Base-by-base conservation (phyloP, 225 moss, liverwort and hornwort genomes). In the Thuidium tamariscinum region DNA sequence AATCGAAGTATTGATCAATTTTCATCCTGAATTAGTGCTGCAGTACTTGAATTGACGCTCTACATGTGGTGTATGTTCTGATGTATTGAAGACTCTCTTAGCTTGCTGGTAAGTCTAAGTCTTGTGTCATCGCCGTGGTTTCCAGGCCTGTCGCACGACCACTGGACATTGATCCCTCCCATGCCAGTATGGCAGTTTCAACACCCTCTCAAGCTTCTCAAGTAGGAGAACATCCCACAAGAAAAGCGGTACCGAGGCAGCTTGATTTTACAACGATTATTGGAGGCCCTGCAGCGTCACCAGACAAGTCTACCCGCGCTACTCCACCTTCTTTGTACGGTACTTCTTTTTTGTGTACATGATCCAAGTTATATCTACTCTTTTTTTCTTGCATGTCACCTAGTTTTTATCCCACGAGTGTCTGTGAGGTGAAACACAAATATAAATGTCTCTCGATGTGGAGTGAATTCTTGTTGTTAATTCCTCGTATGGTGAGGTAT, bases 211-310 rank as follows among this genome's bases (percentile, higher is more conserved):
- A 87, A 87, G 82, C 48, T 60, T 87, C 87, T 25, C 87, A 87
- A 87, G 69, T 87, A 67, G 87, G 83, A 83, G 87, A 87, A 61
- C 83, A 87, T 83, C 83, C 87, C 39, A 87, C 87, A 39, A 87
- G 87, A 83, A 87, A 87, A 78, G 87, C 87, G 69, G 87, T 87
- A 49, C 92, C 92, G 22, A 88, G 91, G 89, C 93, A 93, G 90
- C 93, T 93, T 65, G 92, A 93, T 86, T 92, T 93, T 81, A 87
- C 91, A 62, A 90, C 91, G 37, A 91, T 91, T 90, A 90, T 91
- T 88, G 92, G 92, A 83, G 90, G 90, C 64, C 87, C 91, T 89
- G 69, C 85, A 49, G 86, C 84, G 77, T 87, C 90, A 86, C 80
- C 89, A 67, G 92, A 93, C 62, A 86, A 84, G 79, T 82, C 90